These are phyloP conservation scores for Jimgerdemannia flammicorona DNA, from an alignment of 192 early-diverging fungal genomes.

Conservation along the genomic window DNA sequence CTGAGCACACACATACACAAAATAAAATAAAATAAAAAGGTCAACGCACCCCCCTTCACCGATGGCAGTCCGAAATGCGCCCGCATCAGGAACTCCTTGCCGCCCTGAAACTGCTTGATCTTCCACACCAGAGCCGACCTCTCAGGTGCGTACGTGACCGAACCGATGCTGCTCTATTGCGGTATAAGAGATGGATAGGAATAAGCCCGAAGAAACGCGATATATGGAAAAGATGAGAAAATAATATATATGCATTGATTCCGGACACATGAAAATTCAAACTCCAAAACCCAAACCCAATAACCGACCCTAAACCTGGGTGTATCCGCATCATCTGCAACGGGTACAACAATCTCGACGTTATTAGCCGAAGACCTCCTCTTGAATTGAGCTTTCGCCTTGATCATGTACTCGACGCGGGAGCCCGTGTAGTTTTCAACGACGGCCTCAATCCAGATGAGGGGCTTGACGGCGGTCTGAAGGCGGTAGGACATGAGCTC, in stretches of 20 bases:
- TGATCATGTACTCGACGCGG: constrained; percentile 94
- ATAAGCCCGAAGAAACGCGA: too few relatives aligned
- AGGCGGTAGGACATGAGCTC: constrained; percentile 89
- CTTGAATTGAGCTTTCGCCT: constrained; percentile 98
- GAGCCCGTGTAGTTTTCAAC: constrained; percentile 88
- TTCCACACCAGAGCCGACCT: constrained; percentile 95
- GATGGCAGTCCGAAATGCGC: constrained; percentile 84
- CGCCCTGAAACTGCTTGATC: constrained; percentile 97
- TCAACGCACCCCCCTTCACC: constrained; percentile 59
- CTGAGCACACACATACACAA: too few relatives aligned
- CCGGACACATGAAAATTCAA: too few relatives aligned
- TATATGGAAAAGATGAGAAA: too few relatives aligned
- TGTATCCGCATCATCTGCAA: constrained; percentile 95
- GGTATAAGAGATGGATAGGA: too few relatives aligned
- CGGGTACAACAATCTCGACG: constrained; percentile 95
- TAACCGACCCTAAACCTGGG: constrained; percentile 84
- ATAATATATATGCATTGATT: too few relatives aligned
- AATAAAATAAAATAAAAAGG: too few relatives aligned
- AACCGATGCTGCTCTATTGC: constrained; percentile 72
- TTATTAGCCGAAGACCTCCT: constrained; percentile 95
- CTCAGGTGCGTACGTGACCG: constrained; percentile 91
- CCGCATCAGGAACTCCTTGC: constrained; percentile 92
- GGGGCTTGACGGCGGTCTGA: constrained; percentile 75
- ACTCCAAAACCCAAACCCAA: too few relatives aligned
- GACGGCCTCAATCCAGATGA: constrained; percentile 81